phyloP scores from a whole-genome alignment of 2,329 filamentous ascomycete species.

The Orbilia quercus region DNA sequence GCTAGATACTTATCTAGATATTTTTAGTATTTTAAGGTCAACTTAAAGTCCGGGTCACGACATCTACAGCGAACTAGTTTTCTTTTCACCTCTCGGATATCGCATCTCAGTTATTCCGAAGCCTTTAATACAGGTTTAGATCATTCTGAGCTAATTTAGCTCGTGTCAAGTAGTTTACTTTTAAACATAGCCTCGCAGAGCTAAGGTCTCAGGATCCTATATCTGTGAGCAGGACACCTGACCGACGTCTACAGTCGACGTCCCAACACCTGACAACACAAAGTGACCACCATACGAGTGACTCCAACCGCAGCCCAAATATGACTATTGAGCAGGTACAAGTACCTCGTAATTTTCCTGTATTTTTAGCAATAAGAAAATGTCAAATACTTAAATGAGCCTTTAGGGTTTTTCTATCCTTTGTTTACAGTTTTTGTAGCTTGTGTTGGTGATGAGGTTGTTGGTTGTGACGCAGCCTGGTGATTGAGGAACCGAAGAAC shows the following conservation, averaged over 20 bases:
- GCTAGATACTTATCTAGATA: too few relatives aligned
- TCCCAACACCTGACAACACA: constrained; percentile 52
- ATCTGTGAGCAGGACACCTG: constrained; percentile 14
- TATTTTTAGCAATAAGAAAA: neutral
- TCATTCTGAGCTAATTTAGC: neutral
- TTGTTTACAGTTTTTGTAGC: constrained; percentile 3
- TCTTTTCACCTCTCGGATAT: neutral
- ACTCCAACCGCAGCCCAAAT: constrained; percentile 8
- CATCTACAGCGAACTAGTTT: too few relatives aligned
- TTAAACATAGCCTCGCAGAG: neutral
- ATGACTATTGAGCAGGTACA: constrained; percentile 3
- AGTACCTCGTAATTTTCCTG: neutral
- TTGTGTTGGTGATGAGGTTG: constrained; percentile 25
- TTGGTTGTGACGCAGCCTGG: constrained; percentile 29
- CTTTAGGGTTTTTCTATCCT: too few relatives aligned
- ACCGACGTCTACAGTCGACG: constrained; percentile 16
- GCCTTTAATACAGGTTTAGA: too few relatives aligned
- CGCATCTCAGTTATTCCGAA: neutral
- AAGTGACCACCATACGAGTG: constrained; percentile 36
- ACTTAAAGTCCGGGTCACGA: too few relatives aligned
- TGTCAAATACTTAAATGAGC: neutral
- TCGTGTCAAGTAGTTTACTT: neutral
- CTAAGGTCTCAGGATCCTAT: neutral
- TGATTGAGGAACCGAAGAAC: constrained; percentile 21
- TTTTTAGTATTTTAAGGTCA: too few relatives aligned